A percentile compares a stretch with the other conserved stretches of the same genome.
Conservation (phyloP, 192 early-diverging fungal species). For the Spinellus fusiger region DNA sequence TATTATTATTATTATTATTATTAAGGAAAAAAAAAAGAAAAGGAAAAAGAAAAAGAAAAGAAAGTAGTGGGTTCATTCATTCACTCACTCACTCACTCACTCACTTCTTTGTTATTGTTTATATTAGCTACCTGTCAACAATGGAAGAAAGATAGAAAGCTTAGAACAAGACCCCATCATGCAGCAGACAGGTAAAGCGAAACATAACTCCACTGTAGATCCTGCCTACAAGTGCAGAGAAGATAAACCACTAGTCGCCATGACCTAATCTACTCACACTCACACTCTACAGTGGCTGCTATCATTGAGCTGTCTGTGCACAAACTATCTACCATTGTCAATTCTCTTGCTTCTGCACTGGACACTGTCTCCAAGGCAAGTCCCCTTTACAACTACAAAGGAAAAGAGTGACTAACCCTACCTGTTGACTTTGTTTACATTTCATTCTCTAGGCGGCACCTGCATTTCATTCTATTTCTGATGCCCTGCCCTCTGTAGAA, state of each 20-base stretch:
- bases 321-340: slow-evolving; percentile 15
- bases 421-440: not conserved
- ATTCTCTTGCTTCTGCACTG: slow-evolving; percentile 13
- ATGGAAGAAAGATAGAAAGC: slow-evolving; percentile 19
- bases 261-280: too few species aligned
- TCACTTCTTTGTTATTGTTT: not conserved
- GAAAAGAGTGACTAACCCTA: not conserved
- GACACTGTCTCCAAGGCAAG: slow-evolving; percentile 17
- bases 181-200: slow-evolving; percentile 22
- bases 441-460: not conserved
- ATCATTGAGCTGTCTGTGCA: slow-evolving; percentile 20
- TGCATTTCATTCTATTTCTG: not conserved
- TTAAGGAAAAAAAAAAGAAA: too few species aligned
- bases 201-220: not conserved
- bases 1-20: too few species aligned
- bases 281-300: slow-evolving; percentile 28
- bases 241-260: not conserved
- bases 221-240: not conserved
- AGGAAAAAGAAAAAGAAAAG: too few species aligned
- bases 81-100: not conserved
- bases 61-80: too few species aligned
- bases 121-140: slow-evolving; percentile 16
- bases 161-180: slow-evolving; percentile 21
- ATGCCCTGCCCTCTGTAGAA: slow-evolving; percentile 8
- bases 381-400: not conserved